These are phyloP conservation scores for Exophiala sp. DNA, from an alignment of 2,329 filamentous ascomycete genomes.

Conservation along the genomic window DNA sequence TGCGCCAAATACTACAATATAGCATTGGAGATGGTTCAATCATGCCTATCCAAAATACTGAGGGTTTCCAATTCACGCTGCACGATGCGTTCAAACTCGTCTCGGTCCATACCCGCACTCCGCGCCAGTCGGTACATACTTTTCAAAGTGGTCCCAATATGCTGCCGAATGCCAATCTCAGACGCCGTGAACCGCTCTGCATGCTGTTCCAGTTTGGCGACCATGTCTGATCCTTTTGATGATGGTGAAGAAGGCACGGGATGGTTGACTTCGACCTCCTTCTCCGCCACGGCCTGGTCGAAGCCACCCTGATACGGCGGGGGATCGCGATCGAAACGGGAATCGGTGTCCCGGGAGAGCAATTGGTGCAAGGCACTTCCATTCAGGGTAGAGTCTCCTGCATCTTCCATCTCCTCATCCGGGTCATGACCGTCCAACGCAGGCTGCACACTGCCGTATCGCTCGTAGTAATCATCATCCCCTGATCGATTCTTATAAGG, in stretches of 20 bases:
- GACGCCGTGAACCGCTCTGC: constrained; percentile 49
- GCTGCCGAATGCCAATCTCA: constrained; percentile 57
- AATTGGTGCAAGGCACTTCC: constrained; percentile 46
- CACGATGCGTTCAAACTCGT: constrained; percentile 56
- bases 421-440: constrained; percentile 59
- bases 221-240: constrained; percentile 42
- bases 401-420: constrained; percentile 46
- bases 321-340: constrained; percentile 21
- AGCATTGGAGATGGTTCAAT: constrained; percentile 3
- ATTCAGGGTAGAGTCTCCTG: constrained; percentile 49
- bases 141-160: constrained; percentile 59
- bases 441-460: constrained; percentile 59
- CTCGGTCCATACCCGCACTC: constrained; percentile 52
- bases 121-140: constrained; percentile 57
- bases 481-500: constrained; percentile 36
- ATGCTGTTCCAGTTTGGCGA: constrained; percentile 51
- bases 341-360: constrained; percentile 37
- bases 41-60: constrained; percentile 46
- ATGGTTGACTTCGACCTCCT: constrained; percentile 35
- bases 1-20: neutral
- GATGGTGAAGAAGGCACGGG: constrained; percentile 42
- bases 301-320: constrained; percentile 22
- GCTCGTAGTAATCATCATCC: constrained; percentile 56
- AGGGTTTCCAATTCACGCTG: constrained; percentile 54
- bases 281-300: constrained; percentile 22